These are phyloP conservation scores for Lolium multiflorum DNA, from an alignment of 176 grass and related monocot species.

Conservation along the genomic window DNA sequence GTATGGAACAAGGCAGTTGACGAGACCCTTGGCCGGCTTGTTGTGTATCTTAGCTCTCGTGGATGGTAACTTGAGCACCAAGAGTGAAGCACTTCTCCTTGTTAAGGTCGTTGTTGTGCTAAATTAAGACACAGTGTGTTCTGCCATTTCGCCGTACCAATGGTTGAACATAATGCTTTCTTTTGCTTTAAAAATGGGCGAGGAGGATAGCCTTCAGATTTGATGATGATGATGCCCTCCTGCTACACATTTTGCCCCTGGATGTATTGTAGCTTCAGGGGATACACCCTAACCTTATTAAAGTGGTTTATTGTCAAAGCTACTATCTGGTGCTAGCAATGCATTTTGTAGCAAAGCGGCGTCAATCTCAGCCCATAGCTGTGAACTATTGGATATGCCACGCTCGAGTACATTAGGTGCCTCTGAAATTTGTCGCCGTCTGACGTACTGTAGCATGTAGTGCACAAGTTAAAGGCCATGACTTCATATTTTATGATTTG, in stretches of 20 bases:
- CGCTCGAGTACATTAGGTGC: too few relatives aligned
- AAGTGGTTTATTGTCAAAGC: not conserved
- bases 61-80: slow-evolving; percentile 53
- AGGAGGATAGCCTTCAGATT: not conserved
- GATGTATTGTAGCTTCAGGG: not conserved
- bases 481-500: too few relatives aligned
- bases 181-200: slow-evolving; percentile 25
- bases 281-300: not conserved
- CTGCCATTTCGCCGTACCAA: slow-evolving; percentile 2
- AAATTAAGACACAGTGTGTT: slow-evolving; percentile 24
- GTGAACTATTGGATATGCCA: too few relatives aligned
- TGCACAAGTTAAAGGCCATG: too few relatives aligned
- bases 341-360: not conserved
- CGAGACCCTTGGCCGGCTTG: slow-evolving; percentile 55
- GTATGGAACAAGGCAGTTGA: slow-evolving; percentile 68
- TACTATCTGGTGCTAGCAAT: not conserved
- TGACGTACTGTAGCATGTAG: too few relatives aligned
- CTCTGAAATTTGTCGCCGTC: too few relatives aligned
- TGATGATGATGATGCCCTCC: not conserved
- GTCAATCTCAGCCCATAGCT: too few relatives aligned
- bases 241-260: not conserved
- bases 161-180: slow-evolving; percentile 1
- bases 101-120: slow-evolving; percentile 17
- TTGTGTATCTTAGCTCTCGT: slow-evolving; percentile 65
- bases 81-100: not conserved